These are phyloP conservation scores for Rutstroemia sp. DNA, from an alignment of 2,329 filamentous ascomycete species.

Conservation along the genomic window DNA sequence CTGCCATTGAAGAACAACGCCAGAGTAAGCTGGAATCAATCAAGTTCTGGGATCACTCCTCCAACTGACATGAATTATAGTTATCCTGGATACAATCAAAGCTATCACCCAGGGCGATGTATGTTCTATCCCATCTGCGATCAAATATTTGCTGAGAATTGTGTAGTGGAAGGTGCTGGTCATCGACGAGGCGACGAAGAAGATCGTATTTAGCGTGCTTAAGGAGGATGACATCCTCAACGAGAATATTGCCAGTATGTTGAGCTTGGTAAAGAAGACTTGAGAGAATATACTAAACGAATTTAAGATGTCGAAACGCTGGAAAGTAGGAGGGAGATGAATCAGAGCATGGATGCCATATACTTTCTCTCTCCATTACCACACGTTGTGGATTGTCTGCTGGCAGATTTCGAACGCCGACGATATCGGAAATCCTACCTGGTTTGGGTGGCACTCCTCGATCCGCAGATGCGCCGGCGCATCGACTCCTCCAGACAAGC, in stretches of 20 bases:
- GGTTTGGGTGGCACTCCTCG: slow-evolving; percentile 76
- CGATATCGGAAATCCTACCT: slow-evolving; percentile 75
- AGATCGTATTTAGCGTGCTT: slow-evolving; percentile 82
- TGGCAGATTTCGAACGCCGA: slow-evolving; percentile 82
- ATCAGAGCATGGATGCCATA: slow-evolving; percentile 87
- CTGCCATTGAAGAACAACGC: slow-evolving; percentile 77
- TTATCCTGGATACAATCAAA: slow-evolving; percentile 67
- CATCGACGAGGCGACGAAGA: slow-evolving; percentile 75
- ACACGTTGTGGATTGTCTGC: slow-evolving; percentile 86
- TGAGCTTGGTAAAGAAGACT: not conserved
- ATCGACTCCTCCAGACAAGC: slow-evolving; percentile 65
- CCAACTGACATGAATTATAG: slow-evolving; percentile 35
- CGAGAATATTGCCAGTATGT: slow-evolving; percentile 82
- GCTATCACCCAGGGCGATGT: slow-evolving; percentile 77
- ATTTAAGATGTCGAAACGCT: slow-evolving; percentile 83
- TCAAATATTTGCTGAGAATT: slow-evolving; percentile 11
- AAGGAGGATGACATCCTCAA: slow-evolving; percentile 97
- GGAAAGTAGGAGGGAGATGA: slow-evolving; percentile 74
- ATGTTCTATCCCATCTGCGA: slow-evolving; percentile 29
- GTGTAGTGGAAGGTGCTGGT: slow-evolving; percentile 92
- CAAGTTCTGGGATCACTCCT: not conserved
- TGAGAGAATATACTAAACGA: slow-evolving; percentile 10
- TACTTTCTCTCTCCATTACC: slow-evolving; percentile 82
- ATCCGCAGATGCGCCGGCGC: slow-evolving; percentile 61
- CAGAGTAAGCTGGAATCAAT: slow-evolving; percentile 47